These are phyloP conservation scores for Phytophthora ohioensis DNA, from an alignment of 352 stramenopile species.

Conservation along the genomic window DNA sequence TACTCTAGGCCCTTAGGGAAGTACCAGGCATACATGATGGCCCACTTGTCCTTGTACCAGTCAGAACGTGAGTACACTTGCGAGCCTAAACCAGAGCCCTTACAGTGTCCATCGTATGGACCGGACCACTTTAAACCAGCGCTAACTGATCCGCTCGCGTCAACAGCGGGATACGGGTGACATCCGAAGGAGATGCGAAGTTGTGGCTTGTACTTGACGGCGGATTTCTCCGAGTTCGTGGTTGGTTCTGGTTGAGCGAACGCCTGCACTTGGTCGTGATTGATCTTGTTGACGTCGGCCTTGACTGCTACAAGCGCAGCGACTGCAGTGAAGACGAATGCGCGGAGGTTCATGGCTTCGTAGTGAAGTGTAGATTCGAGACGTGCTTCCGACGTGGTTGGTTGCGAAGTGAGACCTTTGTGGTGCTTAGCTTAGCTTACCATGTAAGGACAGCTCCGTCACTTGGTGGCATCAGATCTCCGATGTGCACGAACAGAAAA, in stretches of 20 bases:
- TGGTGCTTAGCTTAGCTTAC: background rate
- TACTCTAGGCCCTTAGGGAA: slow-evolving; percentile 19
- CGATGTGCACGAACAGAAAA: slow-evolving; percentile 13
- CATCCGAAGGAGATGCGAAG: slow-evolving; percentile 17
- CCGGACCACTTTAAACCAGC: slow-evolving; percentile 19
- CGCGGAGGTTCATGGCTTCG: background rate
- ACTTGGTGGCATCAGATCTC: background rate
- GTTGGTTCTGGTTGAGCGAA: slow-evolving; percentile 8
- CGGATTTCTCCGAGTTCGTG: slow-evolving; percentile 19
- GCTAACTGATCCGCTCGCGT: slow-evolving; percentile 11
- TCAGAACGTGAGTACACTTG: slow-evolving; percentile 37
- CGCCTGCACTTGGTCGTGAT: slow-evolving; percentile 17
- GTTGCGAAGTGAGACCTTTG: background rate
- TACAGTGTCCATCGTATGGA: slow-evolving; percentile 27
- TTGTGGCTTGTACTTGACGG: slow-evolving; percentile 20
- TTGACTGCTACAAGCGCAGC: background rate
- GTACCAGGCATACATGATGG: slow-evolving; percentile 32
- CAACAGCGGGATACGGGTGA: slow-evolving; percentile 19
- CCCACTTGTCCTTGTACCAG: slow-evolving; percentile 36
- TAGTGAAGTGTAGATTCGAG: background rate
- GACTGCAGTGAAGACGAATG: background rate
- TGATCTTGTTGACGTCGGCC: background rate
- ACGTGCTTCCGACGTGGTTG: background rate
- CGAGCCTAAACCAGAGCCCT: slow-evolving; percentile 22
- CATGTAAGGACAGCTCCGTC: no score